Evolutionary conservation across 495 filamentous ascomycete genomes (phyloP), one percentile per base, ranked within the genome.

Genomic region (Poronia punctata): DNA sequence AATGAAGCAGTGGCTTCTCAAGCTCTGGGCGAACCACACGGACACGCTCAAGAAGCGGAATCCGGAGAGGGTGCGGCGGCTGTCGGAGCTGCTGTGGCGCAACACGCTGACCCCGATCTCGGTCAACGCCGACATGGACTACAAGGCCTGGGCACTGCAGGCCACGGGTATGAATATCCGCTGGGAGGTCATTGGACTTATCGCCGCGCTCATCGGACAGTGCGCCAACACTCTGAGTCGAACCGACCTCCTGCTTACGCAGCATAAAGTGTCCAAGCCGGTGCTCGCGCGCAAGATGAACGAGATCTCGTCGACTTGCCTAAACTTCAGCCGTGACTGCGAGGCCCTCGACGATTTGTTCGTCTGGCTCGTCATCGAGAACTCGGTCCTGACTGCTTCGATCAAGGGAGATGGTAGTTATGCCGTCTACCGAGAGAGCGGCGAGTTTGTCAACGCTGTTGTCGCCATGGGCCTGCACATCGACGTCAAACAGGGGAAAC

Each of bases 101-200:
- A 58, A 60, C 16, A 56, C 57, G 0, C 45, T 56, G 43, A 52
- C 46, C 5, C 35, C 52, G 6, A 7, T 58, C 7, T 30, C 29
- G 10, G 48, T 56, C n/a, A 37, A 54, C 6, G 45, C 52, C 32
- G 43, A 49, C 10, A 58, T 41, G 25, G 49, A 53, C 7, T 49
- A 48, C 5, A 34, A 40, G 28, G 45, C 46, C 22, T 60, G 51
- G 54, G 57, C 57, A 17, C 45, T 38, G 7, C 45, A 44, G 26
- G 49, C 34, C 8, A 55, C 54, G 3, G 57, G 57, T 4, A 50
- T 50, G 30, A 51, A 53, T 40, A 37, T 60, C 25, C 45, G 57
- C 16, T 60, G 57, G 57, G 54, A 60, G 38, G 52, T 60, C 25
- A 49, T 60, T 11, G 54, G 57, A 34, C 47, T 60, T 31, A 54